A percentile compares a stretch with the other conserved stretches of the same genome.
phyloP scores from a whole-genome alignment of 257 asterid species.

The Ocimum tenuiflorum region DNA sequence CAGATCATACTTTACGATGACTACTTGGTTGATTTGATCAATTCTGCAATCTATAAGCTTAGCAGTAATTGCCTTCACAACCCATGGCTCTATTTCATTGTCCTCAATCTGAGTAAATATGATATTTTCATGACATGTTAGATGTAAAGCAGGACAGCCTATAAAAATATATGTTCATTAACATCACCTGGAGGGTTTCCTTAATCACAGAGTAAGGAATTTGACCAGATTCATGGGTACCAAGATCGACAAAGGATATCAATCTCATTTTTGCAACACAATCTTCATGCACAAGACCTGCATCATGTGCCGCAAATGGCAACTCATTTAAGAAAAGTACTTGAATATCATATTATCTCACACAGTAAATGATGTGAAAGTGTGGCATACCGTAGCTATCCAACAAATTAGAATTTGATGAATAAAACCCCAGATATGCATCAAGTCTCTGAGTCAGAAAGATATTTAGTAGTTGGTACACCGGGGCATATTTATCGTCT shows the following conservation, averaged over 20 bases:
- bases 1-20: conserved; percentile 58
- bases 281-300: conserved; percentile 90
- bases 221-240: conserved; percentile 59
- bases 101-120: conserved; percentile 54
- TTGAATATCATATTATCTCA: too few relatives aligned
- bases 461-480: conserved; percentile 69
- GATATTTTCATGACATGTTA: background rate
- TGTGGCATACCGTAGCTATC: conserved; percentile 45
- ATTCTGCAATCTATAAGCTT: conserved; percentile 83
- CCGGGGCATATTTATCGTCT: conserved; percentile 49
- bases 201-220: conserved; percentile 63
- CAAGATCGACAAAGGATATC: conserved; percentile 74
- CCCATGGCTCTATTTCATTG: conserved; percentile 76
- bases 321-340: background rate
- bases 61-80: conserved; percentile 81
- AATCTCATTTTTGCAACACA: conserved; percentile 82
- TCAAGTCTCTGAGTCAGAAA: conserved; percentile 80
- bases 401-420: conserved; percentile 51
- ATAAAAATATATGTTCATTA: background rate
- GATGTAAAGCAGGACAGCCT: background rate
- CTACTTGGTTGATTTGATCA: conserved; percentile 79
- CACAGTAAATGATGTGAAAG: background rate
- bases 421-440: conserved; percentile 64
- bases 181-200: conserved; percentile 62
- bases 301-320: conserved; percentile 4